Percentiles rank a stretch among this genome's conserved stretches.
Conservation (phyloP, 75 land plant genomes). For the Selaginella moellendorffii region DNA sequence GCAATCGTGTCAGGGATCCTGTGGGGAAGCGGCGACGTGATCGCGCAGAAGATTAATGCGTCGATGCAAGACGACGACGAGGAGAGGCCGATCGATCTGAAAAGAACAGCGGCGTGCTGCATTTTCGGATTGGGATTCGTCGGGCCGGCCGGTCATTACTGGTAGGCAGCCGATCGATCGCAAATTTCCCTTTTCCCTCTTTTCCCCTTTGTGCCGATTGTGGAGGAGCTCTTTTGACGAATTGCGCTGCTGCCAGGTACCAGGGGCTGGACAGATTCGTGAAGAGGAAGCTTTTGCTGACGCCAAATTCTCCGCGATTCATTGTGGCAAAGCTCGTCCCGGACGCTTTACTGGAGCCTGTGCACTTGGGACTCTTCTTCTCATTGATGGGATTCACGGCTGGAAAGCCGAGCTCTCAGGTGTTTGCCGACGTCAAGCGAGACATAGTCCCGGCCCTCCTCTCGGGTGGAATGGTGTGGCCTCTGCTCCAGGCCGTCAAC, state of each 20-base stretch:
- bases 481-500: constrained; percentile 1
- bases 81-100: too few relatives aligned
- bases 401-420: background rate
- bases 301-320: background rate
- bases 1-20: background rate
- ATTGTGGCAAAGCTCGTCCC: background rate
- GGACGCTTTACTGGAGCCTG: background rate
- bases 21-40: background rate
- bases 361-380: constrained; percentile 4
- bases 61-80: too few relatives aligned
- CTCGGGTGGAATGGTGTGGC: background rate
- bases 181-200: background rate
- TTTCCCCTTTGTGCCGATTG: too few relatives aligned
- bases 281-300: background rate
- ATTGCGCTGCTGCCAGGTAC: constrained; percentile 6
- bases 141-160: constrained; percentile 7
- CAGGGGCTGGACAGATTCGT: background rate
- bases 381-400: background rate
- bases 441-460: background rate
- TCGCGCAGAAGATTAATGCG: background rate
- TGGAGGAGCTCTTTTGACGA: too few relatives aligned
- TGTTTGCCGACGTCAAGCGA: background rate
- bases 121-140: constrained; percentile 6
- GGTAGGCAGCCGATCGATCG: background rate
- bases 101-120: background rate